A percentile compares a stretch with the other conserved stretches of the same genome.
phyloP scores from a whole-genome alignment of 768 basidiomycete genomes.

The Suillus fuscotomentosus region DNA sequence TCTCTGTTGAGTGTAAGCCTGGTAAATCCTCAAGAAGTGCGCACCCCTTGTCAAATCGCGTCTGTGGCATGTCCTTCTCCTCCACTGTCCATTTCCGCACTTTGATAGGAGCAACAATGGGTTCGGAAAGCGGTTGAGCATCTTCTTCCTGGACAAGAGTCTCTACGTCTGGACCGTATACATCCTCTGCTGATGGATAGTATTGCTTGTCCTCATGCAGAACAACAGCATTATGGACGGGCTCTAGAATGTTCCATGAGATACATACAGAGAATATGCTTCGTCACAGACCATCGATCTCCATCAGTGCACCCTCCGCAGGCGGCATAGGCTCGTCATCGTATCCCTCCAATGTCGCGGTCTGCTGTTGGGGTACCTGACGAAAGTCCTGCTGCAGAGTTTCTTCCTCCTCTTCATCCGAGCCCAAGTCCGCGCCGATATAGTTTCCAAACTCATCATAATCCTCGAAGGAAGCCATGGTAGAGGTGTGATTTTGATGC shows the following conservation, averaged over 20 bases:
- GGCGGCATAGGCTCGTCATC: conserved; percentile 66
- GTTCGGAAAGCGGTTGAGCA: conserved; percentile 90
- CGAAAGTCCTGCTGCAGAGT: conserved; percentile 50
- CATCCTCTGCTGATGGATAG: conserved; percentile 88
- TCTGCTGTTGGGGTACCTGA: conserved; percentile 33
- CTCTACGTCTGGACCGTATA: conserved; percentile 94
- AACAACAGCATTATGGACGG: conserved; percentile 77
- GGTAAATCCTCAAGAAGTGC: conserved; percentile 20
- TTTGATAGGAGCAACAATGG: conserved; percentile 94
- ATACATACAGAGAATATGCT: conserved; percentile 1
- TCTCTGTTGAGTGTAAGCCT: conserved; percentile 8
- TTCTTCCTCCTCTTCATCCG: conserved; percentile 66
- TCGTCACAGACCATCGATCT: conserved; percentile 67
- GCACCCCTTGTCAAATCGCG: conserved; percentile 96
- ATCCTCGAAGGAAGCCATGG: conserved; percentile 66
- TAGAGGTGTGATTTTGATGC: conserved; percentile 5
- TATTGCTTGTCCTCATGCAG: conserved; percentile 98
- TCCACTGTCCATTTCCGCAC: conserved; percentile 93
- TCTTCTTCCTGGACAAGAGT: conserved; percentile 98
- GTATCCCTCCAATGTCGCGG: conserved; percentile 77
- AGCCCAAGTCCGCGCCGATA: conserved; percentile 92
- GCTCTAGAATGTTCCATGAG: conserved; percentile 46
- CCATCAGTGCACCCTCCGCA: conserved; percentile 71
- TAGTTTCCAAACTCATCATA: conserved; percentile 98
- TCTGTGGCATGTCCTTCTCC: conserved; percentile 94